Evolutionary conservation across 441 rosid genomes (phyloP).

Genomic region (Erodium texanum): DNA sequence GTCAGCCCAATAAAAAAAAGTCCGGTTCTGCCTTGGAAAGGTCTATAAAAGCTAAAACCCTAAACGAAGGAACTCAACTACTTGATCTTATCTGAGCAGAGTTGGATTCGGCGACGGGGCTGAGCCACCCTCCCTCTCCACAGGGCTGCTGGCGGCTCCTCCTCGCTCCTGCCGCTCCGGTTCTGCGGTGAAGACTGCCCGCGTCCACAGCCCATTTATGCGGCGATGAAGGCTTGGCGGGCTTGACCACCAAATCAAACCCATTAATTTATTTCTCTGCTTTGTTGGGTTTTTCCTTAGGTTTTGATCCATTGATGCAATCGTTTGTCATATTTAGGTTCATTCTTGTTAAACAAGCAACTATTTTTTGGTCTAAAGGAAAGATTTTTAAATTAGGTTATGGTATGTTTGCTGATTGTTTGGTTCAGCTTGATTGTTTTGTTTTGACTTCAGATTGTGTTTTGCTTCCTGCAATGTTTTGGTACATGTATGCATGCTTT

Average conservation of each 20-base stretch:
- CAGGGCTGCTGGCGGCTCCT: not conserved
- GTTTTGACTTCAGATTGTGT: too few relatives aligned
- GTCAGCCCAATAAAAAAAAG: not conserved
- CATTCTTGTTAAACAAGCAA: too few relatives aligned
- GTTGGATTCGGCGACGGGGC: slow-evolving; percentile 5
- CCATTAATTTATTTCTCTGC: not conserved
- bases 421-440: too few relatives aligned
- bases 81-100: slow-evolving; percentile 25
- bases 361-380: too few relatives aligned
- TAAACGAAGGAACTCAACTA: slow-evolving; percentile 1
- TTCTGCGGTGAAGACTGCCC: slow-evolving; percentile 5
- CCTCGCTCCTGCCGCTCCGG: not conserved
- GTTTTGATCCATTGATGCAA: too few relatives aligned
- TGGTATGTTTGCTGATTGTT: too few relatives aligned
- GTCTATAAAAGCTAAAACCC: slow-evolving; percentile 11
- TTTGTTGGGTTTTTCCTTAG: not conserved
- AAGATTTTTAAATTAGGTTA: too few relatives aligned
- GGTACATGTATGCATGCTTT: too few relatives aligned
- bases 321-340: too few relatives aligned
- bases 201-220: not conserved
- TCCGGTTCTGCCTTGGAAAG: not conserved
- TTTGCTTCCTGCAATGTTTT: too few relatives aligned
- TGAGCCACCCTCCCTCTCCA: not conserved
- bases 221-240: not conserved
- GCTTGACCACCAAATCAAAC: not conserved